These are phyloP conservation scores for Ilex asprella DNA, from an alignment of 257 asterid species.

Conservation along the genomic window DNA sequence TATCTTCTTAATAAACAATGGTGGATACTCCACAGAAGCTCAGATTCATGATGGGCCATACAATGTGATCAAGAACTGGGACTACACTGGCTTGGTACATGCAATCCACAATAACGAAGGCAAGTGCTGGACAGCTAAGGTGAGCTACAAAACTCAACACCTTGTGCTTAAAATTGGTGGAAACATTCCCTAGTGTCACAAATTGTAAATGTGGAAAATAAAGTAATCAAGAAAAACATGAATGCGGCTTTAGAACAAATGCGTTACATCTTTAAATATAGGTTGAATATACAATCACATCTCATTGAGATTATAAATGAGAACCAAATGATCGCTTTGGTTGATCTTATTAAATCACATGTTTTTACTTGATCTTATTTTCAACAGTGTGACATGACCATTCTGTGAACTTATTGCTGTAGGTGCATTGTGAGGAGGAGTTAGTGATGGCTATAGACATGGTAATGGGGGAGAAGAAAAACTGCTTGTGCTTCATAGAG, in stretches of 20 bases:
- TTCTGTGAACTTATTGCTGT: neutral
- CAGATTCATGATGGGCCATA: constrained; percentile 86
- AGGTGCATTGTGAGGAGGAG: constrained; percentile 65
- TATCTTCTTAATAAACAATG: constrained; percentile 74
- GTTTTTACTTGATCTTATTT: no score
- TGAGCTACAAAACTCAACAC: constrained; percentile 10
- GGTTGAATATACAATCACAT: no score
- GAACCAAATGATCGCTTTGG: no score
- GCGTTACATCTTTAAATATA: no score
- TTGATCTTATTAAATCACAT: no score
- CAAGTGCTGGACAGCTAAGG: constrained; percentile 88
- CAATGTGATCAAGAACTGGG: constrained; percentile 87
- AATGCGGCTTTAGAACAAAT: no score
- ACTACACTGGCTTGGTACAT: constrained; percentile 61
- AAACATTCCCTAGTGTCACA: no score
- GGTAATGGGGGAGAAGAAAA: constrained; percentile 47
- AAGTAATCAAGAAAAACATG: no score
- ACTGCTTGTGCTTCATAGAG: constrained; percentile 70
- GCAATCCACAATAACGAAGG: constrained; percentile 80
- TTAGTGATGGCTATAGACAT: constrained; percentile 52
- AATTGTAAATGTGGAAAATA: no score
- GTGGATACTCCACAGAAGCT: constrained; percentile 78
- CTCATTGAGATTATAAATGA: no score
- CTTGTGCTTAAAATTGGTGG: no score
- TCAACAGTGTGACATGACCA: no score